Base-by-base conservation (phyloP, 2,329 filamentous ascomycete species). In the Grosmannia penicillata region DNA sequence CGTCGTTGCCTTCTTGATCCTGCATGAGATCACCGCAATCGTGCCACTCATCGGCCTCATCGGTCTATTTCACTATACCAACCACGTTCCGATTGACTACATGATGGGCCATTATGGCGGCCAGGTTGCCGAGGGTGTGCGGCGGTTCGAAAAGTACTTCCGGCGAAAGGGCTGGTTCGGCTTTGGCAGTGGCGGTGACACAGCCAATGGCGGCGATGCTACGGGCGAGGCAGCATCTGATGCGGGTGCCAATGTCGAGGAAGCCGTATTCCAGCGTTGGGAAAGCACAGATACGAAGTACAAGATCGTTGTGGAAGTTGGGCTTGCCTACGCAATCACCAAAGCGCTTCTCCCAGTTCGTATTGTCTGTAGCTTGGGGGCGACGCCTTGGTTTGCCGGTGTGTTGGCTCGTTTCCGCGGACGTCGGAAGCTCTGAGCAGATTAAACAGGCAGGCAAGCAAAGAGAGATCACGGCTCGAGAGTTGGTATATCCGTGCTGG, bases 11-110 rank as follows among this genome's bases (percentile, higher is more conserved):
- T 98, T 98, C 56, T 65, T 96, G 10, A 64, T 95, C 28, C 69
- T 98, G 0, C 91, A 98, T 62, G 91, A 98, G 58, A 55, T 95
- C 32, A 96, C 91, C 1, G 89, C 91, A 9, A 62, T 95, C 10
- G 57, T 89, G 2, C 89, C 89, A 0, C 60, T 96, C 0, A 56
- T 93, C 28, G 78, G 72, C 0, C 68, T 96, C 1, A 76, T 82
- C 18, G 77, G 69, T 1, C 55, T 75, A 2, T 94, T 98, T 57
- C 83, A 96, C 60, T 86, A 84, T 29, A 75, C 75, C 2, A 66
- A 76, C 44, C 82, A 80, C 67, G 66, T 85, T 22, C 86, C 89
- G 0, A 51, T 71, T 14, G 52, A 54, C 33, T 70, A 68, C 52
- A 58, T 72, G 48, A 57, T 62, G 32, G 56, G 59, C 17, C 61